Evolutionary conservation across 495 filamentous ascomycete species (phyloP).

Genomic region (Penicillium coprophilum): DNA sequence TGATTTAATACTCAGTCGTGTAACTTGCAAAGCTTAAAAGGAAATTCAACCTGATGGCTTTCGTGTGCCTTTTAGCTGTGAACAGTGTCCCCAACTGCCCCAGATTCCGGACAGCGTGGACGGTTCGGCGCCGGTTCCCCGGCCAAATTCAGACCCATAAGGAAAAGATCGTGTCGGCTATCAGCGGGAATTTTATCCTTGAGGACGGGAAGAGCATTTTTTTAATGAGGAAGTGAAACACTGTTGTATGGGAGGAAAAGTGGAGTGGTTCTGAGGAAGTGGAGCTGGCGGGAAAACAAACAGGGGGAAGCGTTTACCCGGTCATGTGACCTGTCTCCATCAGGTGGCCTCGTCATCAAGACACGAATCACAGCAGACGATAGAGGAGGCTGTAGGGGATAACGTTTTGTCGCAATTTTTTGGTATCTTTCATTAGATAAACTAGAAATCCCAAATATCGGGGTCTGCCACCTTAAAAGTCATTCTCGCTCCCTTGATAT

Average conservation of each 20-base stretch:
- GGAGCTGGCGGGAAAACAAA: constrained; percentile 18
- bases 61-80: neutral
- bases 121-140: constrained; percentile 6
- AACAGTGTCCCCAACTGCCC: neutral
- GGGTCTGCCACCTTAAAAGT: neutral
- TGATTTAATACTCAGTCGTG: neutral
- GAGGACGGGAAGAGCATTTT: neutral
- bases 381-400: constrained; percentile 13
- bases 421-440: neutral
- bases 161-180: neutral
- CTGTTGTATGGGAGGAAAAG: neutral
- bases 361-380: constrained; percentile 5
- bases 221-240: neutral
- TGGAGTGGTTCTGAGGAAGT: neutral
- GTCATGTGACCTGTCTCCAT: constrained; percentile 5
- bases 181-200: neutral
- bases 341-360: neutral
- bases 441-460: neutral
- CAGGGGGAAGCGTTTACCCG: constrained; percentile 17
- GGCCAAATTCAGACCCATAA: neutral
- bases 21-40: neutral
- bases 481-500: neutral
- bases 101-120: neutral
- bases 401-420: constrained; percentile 21
- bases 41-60: constrained; percentile 1